phyloP scores from a whole-genome alignment of 306 rosid species.

The Trifolium repens region DNA sequence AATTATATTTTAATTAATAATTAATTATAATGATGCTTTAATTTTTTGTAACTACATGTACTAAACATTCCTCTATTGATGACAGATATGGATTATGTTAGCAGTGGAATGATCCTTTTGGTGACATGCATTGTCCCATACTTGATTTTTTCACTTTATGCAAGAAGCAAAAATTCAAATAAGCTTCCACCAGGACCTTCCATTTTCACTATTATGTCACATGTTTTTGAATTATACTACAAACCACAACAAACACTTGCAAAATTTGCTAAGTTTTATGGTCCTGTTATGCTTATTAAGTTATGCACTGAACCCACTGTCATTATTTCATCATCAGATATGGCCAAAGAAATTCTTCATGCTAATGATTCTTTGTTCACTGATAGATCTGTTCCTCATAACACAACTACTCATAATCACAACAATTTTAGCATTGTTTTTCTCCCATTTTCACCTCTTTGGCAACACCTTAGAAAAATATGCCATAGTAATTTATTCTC shows the following conservation, averaged over 20 bases:
- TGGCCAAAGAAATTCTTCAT: conserved; percentile 35
- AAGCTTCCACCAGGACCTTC: conserved; percentile 43
- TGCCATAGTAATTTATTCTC: conserved; percentile 43
- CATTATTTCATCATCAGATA: conserved; percentile 14
- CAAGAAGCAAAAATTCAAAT: conserved; percentile 18
- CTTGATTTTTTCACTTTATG: not conserved
- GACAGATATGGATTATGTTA: conserved; percentile 9
- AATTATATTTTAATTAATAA: too few species aligned
- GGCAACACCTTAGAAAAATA: conserved; percentile 37
- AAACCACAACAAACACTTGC: conserved; percentile 45
- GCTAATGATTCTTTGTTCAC: conserved; percentile 25
- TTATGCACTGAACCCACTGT: conserved; percentile 30
- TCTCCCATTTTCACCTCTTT: conserved; percentile 35
- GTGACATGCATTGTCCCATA: not conserved
- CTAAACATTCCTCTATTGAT: not conserved
- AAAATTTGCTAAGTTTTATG: conserved; percentile 18
- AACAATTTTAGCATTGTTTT: conserved; percentile 25
- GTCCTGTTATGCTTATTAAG: conserved; percentile 40
- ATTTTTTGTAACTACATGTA: not conserved
- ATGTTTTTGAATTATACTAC: not conserved
- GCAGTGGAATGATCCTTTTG: not conserved
- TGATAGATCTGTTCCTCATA: conserved; percentile 35
- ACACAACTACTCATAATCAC: conserved; percentile 4
- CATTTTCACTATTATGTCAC: not conserved
- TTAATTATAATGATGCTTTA: too few species aligned